Evolutionary conservation across 1,284 basidiomycete species (phyloP).

Genomic region (Malassezia vespertilionis): DNA sequence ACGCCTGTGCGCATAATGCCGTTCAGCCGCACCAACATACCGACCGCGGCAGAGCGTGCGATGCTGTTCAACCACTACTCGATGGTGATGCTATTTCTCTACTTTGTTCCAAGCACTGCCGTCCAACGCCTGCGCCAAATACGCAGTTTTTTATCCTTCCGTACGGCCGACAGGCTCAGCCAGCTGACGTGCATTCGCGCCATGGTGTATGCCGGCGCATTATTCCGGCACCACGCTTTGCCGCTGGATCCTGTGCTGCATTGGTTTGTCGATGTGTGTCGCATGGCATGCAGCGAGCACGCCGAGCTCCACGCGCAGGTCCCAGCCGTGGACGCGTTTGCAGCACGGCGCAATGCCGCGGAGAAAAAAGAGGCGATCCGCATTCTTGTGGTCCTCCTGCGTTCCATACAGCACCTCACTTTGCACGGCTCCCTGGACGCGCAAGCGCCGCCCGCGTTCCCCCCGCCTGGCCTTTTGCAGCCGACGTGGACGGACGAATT

Average conservation of each 20-base stretch:
- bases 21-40: slow-evolving; percentile 31
- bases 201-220: slow-evolving; percentile 62
- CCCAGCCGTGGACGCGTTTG: not conserved
- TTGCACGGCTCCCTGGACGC: slow-evolving; percentile 49
- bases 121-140: slow-evolving; percentile 57
- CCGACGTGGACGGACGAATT: slow-evolving; percentile 59
- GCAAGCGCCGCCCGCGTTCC: slow-evolving; percentile 52
- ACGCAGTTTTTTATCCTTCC: slow-evolving; percentile 60
- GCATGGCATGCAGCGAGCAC: slow-evolving; percentile 57
- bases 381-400: slow-evolving; percentile 47
- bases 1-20: slow-evolving; percentile 62
- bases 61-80: slow-evolving; percentile 77
- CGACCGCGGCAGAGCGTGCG: slow-evolving; percentile 58
- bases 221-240: slow-evolving; percentile 57
- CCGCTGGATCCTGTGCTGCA: slow-evolving; percentile 55
- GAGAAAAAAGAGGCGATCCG: slow-evolving; percentile 20
- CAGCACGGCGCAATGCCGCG: slow-evolving; percentile 4
- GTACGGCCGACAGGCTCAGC: slow-evolving; percentile 59
- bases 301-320: slow-evolving; percentile 21
- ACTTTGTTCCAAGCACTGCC: slow-evolving; percentile 58
- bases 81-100: slow-evolving; percentile 64
- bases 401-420: slow-evolving; percentile 58
- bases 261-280: slow-evolving; percentile 62
- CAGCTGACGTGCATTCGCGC: slow-evolving; percentile 66
- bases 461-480: slow-evolving; percentile 58